Conservation (phyloP, 2,329 filamentous ascomycete genomes). For the Dactylellina haptotyla region DNA sequence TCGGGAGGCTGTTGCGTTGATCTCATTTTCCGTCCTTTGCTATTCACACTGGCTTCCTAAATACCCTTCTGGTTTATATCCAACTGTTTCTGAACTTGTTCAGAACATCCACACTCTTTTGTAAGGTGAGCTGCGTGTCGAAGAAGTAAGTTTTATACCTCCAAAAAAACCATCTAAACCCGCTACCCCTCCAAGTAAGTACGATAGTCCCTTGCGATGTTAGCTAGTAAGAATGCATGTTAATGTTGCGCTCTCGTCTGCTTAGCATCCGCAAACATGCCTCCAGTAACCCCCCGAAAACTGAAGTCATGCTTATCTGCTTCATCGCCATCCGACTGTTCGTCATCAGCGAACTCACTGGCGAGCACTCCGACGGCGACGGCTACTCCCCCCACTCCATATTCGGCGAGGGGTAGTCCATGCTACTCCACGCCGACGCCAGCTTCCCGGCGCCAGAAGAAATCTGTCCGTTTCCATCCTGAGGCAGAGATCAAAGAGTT, state of each 20-base stretch:
- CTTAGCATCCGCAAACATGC: constrained; percentile 34
- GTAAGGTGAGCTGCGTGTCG: constrained; percentile 30
- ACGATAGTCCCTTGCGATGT: background rate
- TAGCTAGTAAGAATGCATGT: background rate
- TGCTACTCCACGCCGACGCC: constrained; percentile 51
- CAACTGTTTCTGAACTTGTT: constrained; percentile 55
- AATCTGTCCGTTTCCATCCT: constrained; percentile 50
- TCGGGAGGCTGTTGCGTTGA: constrained; percentile 54
- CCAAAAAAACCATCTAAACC: background rate
- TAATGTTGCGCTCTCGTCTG: background rate
- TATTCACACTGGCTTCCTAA: constrained; percentile 51
- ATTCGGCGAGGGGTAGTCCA: constrained; percentile 43
- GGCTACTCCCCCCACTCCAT: constrained; percentile 49
- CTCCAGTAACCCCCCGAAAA: constrained; percentile 51
- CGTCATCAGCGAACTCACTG: constrained; percentile 48
- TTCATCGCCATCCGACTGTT: constrained; percentile 52
- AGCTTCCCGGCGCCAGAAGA: constrained; percentile 32
- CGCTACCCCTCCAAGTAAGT: constrained; percentile 26
- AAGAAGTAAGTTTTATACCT: constrained; percentile 27
- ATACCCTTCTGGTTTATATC: constrained; percentile 33
- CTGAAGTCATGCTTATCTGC: constrained; percentile 51
- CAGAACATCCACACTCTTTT: constrained; percentile 54
- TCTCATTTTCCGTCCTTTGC: constrained; percentile 24
- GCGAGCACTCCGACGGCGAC: constrained; percentile 42
- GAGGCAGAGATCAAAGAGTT: constrained; percentile 47